Evolutionary conservation across 208 protist genomes (phyloP).

Genomic region (Phytomonas sp.): DNA sequence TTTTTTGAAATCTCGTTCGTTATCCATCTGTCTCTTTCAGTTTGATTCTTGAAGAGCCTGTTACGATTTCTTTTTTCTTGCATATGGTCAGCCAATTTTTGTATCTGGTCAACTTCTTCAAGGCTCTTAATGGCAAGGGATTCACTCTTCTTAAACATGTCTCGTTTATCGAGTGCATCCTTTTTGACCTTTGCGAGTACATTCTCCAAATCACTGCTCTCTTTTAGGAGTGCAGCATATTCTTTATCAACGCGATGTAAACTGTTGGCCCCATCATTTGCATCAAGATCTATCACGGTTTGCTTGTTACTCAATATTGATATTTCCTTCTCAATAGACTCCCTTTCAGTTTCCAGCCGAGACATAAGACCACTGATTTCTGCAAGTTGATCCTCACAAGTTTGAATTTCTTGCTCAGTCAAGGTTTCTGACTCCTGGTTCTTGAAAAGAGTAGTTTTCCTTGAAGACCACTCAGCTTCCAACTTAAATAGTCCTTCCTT

Average conservation of each 20-base stretch:
- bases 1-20: conserved; percentile 72
- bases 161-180: conserved; percentile 30
- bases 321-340: conserved; percentile 49
- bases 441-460: conserved; percentile 30
- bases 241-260: conserved; percentile 39
- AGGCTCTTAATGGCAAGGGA: conserved; percentile 25
- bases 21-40: conserved; percentile 88
- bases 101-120: conserved; percentile 27
- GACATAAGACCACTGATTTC: conserved; percentile 31
- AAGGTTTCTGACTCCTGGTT: conserved; percentile 29
- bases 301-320: conserved; percentile 39
- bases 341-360: conserved; percentile 46
- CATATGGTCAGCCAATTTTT: conserved; percentile 61
- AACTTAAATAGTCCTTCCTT: conserved; percentile 43
- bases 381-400: conserved; percentile 25
- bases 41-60: conserved; percentile 86
- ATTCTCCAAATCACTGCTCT: conserved; percentile 39
- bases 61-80: conserved; percentile 83
- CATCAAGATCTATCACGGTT: conserved; percentile 61
- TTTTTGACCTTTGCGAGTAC: conserved; percentile 20
- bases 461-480: conserved; percentile 44
- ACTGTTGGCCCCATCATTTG: conserved; percentile 31
- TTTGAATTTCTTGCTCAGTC: conserved; percentile 34
- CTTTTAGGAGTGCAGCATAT: conserved; percentile 36
- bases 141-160: conserved; percentile 23